These are phyloP conservation scores for Daldinia loculata DNA, from an alignment of 495 filamentous ascomycete genomes.

Conservation along the genomic window DNA sequence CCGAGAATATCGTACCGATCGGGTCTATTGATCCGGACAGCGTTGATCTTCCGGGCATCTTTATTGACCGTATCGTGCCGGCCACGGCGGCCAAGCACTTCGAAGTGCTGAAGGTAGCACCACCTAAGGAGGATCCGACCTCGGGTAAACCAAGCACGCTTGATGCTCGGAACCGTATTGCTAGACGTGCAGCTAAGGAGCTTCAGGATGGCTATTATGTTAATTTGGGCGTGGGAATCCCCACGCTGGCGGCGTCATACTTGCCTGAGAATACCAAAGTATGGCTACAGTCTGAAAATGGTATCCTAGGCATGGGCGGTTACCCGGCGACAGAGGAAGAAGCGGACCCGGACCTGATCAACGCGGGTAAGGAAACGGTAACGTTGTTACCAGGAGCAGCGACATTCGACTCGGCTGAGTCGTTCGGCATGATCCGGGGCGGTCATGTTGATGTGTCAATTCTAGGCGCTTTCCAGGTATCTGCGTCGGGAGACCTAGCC, in stretches of 20 bases:
- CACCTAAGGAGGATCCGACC: conserved; percentile 25
- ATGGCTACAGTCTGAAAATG: conserved; percentile 70
- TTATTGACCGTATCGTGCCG: conserved; percentile 69
- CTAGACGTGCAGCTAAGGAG: conserved; percentile 67
- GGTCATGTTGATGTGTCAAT: conserved; percentile 69
- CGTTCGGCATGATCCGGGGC: conserved; percentile 69
- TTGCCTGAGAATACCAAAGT: conserved; percentile 59
- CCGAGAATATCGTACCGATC: conserved; percentile 70
- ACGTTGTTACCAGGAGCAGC: conserved; percentile 65
- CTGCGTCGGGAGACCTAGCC: conserved; percentile 64
- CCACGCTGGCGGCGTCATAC: conserved; percentile 68
- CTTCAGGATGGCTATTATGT: conserved; percentile 71
- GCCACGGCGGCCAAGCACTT: conserved; percentile 62
- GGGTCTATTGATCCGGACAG: conserved; percentile 66
- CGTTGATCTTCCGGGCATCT: conserved; percentile 70
- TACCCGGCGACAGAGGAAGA: conserved; percentile 62
- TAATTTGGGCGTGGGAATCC: conserved; percentile 72
- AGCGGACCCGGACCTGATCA: conserved; percentile 68
- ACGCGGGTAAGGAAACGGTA: conserved; percentile 70
- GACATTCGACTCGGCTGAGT: conserved; percentile 67
- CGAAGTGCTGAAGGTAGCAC: conserved; percentile 60
- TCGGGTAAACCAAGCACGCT: conserved; percentile 43
- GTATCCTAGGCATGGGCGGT: conserved; percentile 68
- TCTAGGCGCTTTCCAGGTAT: conserved; percentile 68
- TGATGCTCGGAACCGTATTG: conserved; percentile 64